Evolutionary conservation across 2,329 filamentous ascomycete species (phyloP), one percentile per base, ranked within the genome.

Genomic region (Thelonectria rubi): DNA sequence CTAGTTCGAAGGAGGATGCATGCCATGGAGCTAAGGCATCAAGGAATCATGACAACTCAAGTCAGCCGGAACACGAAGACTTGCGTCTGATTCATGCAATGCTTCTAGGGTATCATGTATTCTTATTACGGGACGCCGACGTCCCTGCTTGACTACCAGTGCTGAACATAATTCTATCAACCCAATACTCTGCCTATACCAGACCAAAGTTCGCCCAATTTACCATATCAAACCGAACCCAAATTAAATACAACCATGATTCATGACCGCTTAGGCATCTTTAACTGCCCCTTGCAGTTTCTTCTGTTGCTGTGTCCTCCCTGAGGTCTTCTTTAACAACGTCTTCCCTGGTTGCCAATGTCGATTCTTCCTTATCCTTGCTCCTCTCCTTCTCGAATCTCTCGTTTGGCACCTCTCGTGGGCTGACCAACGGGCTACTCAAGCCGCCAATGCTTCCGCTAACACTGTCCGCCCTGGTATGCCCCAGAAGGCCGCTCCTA

Each of bases 401-500:
- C 64, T 80, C 77, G 17, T 76, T 75, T 9, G 74, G 72, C 26
- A 79, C 73, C 66, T 84, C 83, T 55, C 80, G 74, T 40, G 85
- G 83, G 54, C 86, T 90, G 2, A 85, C 84, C 39, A 93, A 76
- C 14, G 89, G 88, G 67, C 87, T 90, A 30, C 83, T 80, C 15
- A 84, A 72, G 9, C 84, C 86, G 7, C 84, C 86, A 65, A 93
- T 89, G 75, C 91, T 94, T 24, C 91, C 91, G 63, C 83, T 90
- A 56, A 94, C 87, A 76, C 93, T 97, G 74, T 97, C 93, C 51
- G 92, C 90, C 64, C 92, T 85, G 2, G 86, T 87, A 75, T 97
- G 94, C 1, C 92, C 91, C 3, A 92, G 75, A 1, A 90, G 79
- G 0, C 91, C 92, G 74, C 92, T 97, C 55, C 92, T 86, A 30